phyloP scores from a whole-genome alignment of 2,329 filamentous ascomycete species.

The Endocalyx cinctus region DNA sequence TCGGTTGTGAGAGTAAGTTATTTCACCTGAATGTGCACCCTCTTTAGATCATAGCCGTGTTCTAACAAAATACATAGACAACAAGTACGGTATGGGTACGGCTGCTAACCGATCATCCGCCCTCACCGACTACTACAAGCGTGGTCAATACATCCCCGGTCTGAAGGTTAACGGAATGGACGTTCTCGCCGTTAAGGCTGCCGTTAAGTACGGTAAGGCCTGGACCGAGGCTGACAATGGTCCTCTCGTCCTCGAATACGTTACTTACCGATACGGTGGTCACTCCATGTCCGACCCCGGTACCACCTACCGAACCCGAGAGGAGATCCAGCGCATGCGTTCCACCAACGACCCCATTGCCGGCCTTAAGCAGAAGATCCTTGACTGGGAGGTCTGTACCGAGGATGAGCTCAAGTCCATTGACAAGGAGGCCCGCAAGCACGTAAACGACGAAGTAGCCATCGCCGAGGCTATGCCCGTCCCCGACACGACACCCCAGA shows the following conservation, averaged over 20 bases:
- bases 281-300: conserved; percentile 99
- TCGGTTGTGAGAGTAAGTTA: conserved; percentile 92
- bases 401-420: conserved; percentile 96
- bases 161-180: conserved; percentile 99
- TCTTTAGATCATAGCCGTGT: too few relatives aligned
- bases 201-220: conserved; percentile 89
- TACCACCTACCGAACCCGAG: conserved; percentile 97
- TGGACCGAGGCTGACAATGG: conserved; percentile 80
- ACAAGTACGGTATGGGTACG: conserved; percentile 99
- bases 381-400: conserved; percentile 86
- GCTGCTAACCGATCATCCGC: conserved; percentile 90
- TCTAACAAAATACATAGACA: conserved; percentile 59
- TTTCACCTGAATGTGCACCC: not conserved
- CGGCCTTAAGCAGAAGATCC: conserved; percentile 94
- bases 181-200: conserved; percentile 94
- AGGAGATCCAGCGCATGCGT: conserved; percentile 99
- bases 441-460: conserved; percentile 86
- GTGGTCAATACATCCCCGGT: conserved; percentile 98
- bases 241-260: conserved; percentile 94
- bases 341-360: conserved; percentile 98
- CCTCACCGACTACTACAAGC: conserved; percentile 99
- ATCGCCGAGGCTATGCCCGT: conserved; percentile 81
- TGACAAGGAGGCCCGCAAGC: conserved; percentile 85
- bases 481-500: conserved; percentile 74
- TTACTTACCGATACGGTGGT: conserved; percentile 98